phyloP scores from a whole-genome alignment of 352 stramenopile genomes.

The Pythium utonaiense region DNA sequence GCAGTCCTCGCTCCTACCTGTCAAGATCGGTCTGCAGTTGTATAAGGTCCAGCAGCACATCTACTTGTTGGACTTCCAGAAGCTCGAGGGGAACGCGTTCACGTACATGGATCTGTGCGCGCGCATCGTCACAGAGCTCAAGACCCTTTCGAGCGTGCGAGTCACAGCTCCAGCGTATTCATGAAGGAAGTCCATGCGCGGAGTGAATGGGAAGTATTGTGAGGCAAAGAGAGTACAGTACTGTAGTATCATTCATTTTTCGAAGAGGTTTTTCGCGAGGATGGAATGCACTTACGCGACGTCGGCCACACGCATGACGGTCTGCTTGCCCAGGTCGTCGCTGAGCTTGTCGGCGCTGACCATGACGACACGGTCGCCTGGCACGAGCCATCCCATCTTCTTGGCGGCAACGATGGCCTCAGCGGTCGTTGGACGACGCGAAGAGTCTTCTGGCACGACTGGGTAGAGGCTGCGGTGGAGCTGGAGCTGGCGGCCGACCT shows the following conservation, averaged over 20 bases:
- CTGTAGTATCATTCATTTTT: slow-evolving; percentile 1
- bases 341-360: slow-evolving; percentile 78
- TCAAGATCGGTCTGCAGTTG: slow-evolving; percentile 95
- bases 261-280: not conserved
- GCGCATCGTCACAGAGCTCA: slow-evolving; percentile 99
- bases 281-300: slow-evolving; percentile 44
- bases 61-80: slow-evolving; percentile 99
- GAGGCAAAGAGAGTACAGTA: no score
- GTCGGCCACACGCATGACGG: slow-evolving; percentile 78
- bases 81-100: slow-evolving; percentile 95
- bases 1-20: slow-evolving; percentile 35
- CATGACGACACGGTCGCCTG: slow-evolving; percentile 89
- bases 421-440: slow-evolving; percentile 57
- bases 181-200: no score
- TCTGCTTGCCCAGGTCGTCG: slow-evolving; percentile 78
- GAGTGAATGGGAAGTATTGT: no score
- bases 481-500: slow-evolving; percentile 91
- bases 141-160: slow-evolving; percentile 90
- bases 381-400: slow-evolving; percentile 88
- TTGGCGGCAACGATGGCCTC: slow-evolving; percentile 89
- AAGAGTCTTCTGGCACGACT: slow-evolving; percentile 57
- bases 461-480: slow-evolving; percentile 84
- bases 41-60: slow-evolving; percentile 99
- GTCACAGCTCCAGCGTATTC: no score
- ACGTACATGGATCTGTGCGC: slow-evolving; percentile 99